phyloP scores from a whole-genome alignment of 2,329 filamentous ascomycete species.

The Alternaria atra region DNA sequence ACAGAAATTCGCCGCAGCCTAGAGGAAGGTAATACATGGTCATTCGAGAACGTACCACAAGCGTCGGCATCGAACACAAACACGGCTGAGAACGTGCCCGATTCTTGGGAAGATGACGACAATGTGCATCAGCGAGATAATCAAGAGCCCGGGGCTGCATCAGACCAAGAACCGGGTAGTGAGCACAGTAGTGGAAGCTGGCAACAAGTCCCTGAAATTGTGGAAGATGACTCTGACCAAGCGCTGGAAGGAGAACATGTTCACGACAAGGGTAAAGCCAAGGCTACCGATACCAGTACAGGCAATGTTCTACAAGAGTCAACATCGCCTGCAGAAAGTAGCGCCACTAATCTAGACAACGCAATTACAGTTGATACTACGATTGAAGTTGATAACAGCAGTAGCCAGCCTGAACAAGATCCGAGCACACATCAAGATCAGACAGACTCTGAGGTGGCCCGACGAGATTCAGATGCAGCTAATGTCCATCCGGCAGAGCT shows the following conservation, averaged over 20 bases:
- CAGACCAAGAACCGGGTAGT: conserved; percentile 45
- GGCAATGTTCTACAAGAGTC: conserved; percentile 6
- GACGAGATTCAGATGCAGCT: conserved; percentile 3
- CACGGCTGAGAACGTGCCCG: conserved; percentile 19
- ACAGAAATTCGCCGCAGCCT: conserved; percentile 58
- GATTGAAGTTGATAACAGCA: conserved; percentile 11
- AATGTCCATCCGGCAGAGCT: conserved; percentile 18
- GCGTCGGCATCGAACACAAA: conserved; percentile 8
- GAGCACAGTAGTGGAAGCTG: conserved; percentile 52
- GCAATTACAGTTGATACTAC: conserved; percentile 3
- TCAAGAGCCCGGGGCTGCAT: conserved; percentile 14
- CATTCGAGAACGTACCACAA: conserved; percentile 37
- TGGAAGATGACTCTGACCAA: conserved; percentile 40
- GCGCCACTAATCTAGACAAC: conserved; percentile 10
- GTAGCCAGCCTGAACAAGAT: conserved; percentile 8
- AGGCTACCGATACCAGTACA: conserved; percentile 14
- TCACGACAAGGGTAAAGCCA: conserved; percentile 43
- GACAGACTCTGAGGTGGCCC: conserved; percentile 3
- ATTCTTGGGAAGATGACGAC: conserved; percentile 42
- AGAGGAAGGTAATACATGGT: conserved; percentile 54
- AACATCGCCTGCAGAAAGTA: conserved; percentile 7
- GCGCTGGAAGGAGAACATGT: conserved; percentile 32
- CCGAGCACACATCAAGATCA: conserved; percentile 4
- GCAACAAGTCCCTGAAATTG: conserved; percentile 49
- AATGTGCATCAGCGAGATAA: conserved; percentile 6